Evolutionary conservation across 2,329 filamentous ascomycete genomes (phyloP).

Genomic region (Aurifilum marmelostoma): DNA sequence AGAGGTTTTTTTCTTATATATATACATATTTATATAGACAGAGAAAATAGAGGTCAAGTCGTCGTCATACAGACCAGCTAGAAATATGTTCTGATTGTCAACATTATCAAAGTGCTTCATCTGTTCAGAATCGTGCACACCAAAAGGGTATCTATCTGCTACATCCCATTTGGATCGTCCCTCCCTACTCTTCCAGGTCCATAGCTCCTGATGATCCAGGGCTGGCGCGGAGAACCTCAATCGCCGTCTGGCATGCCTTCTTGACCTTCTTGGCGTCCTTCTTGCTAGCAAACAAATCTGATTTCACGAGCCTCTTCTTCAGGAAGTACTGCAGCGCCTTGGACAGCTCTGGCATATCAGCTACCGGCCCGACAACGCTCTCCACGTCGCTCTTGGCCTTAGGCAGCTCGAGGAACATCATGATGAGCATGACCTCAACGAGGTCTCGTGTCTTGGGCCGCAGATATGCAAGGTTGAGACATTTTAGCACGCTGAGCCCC

Average conservation of each 20-base stretch:
- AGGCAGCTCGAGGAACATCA: constrained; percentile 63
- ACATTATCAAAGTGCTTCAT: not conserved
- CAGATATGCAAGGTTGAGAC: constrained; percentile 77
- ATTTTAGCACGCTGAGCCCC: constrained; percentile 59
- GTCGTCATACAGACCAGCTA: not conserved
- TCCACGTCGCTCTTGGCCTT: constrained; percentile 51
- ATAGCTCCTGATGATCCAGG: constrained; percentile 26
- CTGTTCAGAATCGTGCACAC: not conserved
- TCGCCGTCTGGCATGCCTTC: constrained; percentile 50
- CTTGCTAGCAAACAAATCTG: constrained; percentile 55
- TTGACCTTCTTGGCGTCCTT: constrained; percentile 52
- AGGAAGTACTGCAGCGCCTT: constrained; percentile 80
- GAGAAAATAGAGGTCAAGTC: not conserved
- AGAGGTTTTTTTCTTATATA: no score
- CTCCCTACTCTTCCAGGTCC: constrained; percentile 10
- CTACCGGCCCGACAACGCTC: constrained; percentile 67
- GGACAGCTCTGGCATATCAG: constrained; percentile 68
- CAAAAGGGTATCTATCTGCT: not conserved
- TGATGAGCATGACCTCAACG: constrained; percentile 78
- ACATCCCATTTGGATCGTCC: not conserved
- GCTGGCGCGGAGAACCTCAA: constrained; percentile 40
- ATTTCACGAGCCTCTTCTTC: constrained; percentile 72
- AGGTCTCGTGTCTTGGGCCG: constrained; percentile 78
- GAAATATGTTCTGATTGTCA: not conserved
- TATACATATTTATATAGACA: no score